Base-by-base conservation (phyloP, 2,329 filamentous ascomycete species). In the Aspergillus floridensis region DNA sequence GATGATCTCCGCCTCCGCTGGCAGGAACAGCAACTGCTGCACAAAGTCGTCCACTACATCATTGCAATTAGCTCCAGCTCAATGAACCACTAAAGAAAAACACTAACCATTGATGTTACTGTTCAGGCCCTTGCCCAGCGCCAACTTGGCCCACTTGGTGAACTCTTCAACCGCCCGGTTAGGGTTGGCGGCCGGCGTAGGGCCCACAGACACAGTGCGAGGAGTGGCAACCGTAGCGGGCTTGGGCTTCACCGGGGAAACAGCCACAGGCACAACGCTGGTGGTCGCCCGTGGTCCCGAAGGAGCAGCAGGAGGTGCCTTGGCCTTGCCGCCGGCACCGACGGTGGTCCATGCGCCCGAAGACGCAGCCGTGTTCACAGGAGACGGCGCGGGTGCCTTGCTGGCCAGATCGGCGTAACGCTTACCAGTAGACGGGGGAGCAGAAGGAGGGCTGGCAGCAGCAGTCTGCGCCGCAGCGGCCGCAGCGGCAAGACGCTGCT, bases 331-430 rank as follows among this genome's bases (percentile, higher is more conserved):
- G 65, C 93, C 89, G 35, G 93, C 92, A 51, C 95, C 95, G 46
- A 99, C 93, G 0, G 93, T 98, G 11, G 93, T 93, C 95, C 95
- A 99, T 1, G 92, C 92, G 58, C 81, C 79, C 1, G 75, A 70
- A 5, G 69, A 67, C 50, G 77, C 75, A 22, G 80, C 70, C 58
- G 79, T 69, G 6, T 77, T 75, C 14, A 76, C 68, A 14, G 74
- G 69, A 60, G 73, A 76, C 22, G 80, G 75, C 21, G 82, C 74
- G 38, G 82, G 76, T 31, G 81, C 82, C 80, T 97, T 97, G 74
- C 92, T 87, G 6, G 95, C 95, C 29, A 99, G 86, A 74, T 97
- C 95, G 21, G 95, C 93, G 75, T 98, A 98, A 58, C 93, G 90
- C 81, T 98, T 98, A 44, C 90, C 89, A 62, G 77, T 75, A 47